Evolutionary conservation across 2,329 filamentous ascomycete genomes (phyloP), one percentile per base, ranked within the genome.

Genomic region (Monosporascus sp.): DNA sequence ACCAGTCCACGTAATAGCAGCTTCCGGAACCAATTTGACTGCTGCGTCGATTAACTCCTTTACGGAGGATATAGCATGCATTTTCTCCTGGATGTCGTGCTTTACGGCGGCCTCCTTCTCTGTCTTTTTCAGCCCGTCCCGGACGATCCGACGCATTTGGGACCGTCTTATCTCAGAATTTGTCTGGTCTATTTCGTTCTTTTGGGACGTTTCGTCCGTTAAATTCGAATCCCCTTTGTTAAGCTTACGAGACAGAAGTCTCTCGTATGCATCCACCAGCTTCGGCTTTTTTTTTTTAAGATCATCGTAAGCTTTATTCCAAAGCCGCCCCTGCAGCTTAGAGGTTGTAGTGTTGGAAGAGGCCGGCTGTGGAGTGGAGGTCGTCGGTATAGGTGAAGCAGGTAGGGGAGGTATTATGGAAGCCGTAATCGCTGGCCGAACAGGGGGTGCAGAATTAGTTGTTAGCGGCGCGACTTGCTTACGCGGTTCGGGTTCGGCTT

Each of bases 1-100:
- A 17, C 69, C 66, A 6, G 63, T 62, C 71, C 68, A 75, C 17
- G 70, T 63, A 48, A 73, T 51, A 2, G 68, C 68, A 20, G 70
- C 70, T 55, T 70, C 55, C 0, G 69, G 68, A 4, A n/a, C n/a
- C n/a, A n/a, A n/a, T n/a, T 66, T 48, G 14, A 73, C 34, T 2
- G 60, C 65, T 9, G 58, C 60, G 37, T 59, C 51, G 0, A 69
- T 54, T 5, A 69, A 54, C 6, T 55, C 57, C 46, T 61, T 69
- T 11, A 64, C 53, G 0, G 57, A 49, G 6, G 63, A 50, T 17
- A 68, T 42, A 6, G 56, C 53, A 31, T 65, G 50, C 24, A 67
- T 54, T n/a, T 50, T 57, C 4, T 62, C 51, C 9, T 58, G 56
- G 2, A 70, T 58, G 3, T 54, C 52, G 22, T 56, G 46, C 18